Conservation (phyloP, 331 rosid species). For the Cydonia oblonga region DNA sequence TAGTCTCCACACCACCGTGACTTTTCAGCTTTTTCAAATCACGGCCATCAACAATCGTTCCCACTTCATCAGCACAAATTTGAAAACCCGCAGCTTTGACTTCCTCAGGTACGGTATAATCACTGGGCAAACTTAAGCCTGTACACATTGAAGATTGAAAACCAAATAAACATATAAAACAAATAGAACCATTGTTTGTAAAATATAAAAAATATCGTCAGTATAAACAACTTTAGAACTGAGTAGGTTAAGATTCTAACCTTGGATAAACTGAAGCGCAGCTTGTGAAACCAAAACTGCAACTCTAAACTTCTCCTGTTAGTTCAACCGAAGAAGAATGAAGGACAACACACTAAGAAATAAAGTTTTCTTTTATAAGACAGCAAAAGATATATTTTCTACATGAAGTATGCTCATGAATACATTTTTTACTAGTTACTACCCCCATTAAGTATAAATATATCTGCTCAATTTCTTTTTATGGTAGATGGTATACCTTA, state of each 20-base stretch:
- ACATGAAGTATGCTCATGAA: neutral
- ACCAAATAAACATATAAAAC: neutral
- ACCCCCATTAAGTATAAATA: neutral
- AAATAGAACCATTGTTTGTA: neutral
- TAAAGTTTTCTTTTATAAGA: neutral
- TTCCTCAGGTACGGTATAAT: conserved; percentile 68
- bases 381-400: neutral
- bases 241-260: conserved; percentile 30
- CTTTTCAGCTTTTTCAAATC: conserved; percentile 75
- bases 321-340: conserved; percentile 4
- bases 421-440: neutral
- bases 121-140: conserved; percentile 65
- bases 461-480: neutral
- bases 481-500: neutral
- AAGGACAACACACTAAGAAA: neutral
- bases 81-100: conserved; percentile 76
- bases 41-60: conserved; percentile 72
- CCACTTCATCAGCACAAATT: conserved; percentile 80
- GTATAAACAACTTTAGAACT: neutral
- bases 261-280: conserved; percentile 93
- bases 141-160: conserved; percentile 9
- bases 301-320: conserved; percentile 91
- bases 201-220: neutral
- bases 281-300: conserved; percentile 99
- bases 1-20: conserved; percentile 61